These are phyloP conservation scores for Astraeus odoratus DNA, from an alignment of 768 basidiomycete genomes.

Conservation along the genomic window DNA sequence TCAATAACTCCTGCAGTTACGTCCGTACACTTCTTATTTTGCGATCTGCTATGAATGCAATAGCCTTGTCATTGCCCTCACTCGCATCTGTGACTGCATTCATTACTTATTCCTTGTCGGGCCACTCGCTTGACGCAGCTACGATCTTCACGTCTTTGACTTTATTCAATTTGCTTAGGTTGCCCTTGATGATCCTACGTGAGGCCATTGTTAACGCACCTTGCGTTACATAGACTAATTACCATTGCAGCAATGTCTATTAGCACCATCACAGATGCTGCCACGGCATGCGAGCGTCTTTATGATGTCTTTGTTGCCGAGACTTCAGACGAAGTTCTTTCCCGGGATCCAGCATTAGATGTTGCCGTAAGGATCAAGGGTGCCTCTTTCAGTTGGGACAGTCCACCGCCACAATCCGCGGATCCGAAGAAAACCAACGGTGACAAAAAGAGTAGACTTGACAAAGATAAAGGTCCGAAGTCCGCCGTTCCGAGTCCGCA, in stretches of 20 bases:
- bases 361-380: constrained; percentile 59
- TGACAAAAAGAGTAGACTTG: constrained; percentile 2
- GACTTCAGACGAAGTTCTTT: constrained; percentile 50
- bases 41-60: constrained; percentile 59
- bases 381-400: constrained; percentile 85
- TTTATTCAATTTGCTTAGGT: constrained; percentile 74
- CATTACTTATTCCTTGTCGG: constrained; percentile 68
- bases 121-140: constrained; percentile 61
- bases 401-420: constrained; percentile 48
- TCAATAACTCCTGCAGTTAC: constrained; percentile 32
- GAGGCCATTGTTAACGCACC: constrained; percentile 8
- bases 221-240: constrained; percentile 5
- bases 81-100: constrained; percentile 75
- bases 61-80: constrained; percentile 65
- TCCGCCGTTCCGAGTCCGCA: constrained; percentile 17
- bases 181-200: constrained; percentile 74
- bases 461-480: constrained; percentile 11
- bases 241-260: constrained; percentile 52
- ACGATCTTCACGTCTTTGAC: constrained; percentile 80
- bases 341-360: constrained; percentile 48
- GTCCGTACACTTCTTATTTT: constrained; percentile 62
- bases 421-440: constrained; percentile 14
- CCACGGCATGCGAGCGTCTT: constrained; percentile 72
- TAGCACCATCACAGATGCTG: constrained; percentile 77
- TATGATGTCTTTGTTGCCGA: constrained; percentile 83